Percentiles rank a stretch among this genome's conserved stretches.
Conservation (phyloP, 768 basidiomycete species). For the Auricularia sp. region DNA sequence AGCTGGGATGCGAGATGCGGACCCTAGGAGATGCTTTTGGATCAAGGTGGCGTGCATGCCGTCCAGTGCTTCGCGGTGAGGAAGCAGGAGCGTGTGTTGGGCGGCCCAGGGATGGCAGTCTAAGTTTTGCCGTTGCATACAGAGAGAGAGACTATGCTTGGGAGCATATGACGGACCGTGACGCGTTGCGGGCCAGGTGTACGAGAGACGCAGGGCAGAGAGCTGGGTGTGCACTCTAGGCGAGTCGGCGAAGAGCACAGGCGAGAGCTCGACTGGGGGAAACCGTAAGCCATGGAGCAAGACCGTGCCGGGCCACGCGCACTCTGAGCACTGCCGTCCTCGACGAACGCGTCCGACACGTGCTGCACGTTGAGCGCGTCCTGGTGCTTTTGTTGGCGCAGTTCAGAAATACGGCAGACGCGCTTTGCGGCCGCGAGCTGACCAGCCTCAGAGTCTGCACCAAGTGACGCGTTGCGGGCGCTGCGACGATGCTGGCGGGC, state of each 20-base stretch:
- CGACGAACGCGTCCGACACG: conserved; percentile 44
- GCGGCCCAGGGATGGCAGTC: not conserved
- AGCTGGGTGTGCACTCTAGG: not conserved
- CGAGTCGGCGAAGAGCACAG: not conserved
- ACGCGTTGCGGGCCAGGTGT: not conserved
- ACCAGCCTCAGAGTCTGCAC: conserved; percentile 41
- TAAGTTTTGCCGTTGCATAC: not conserved
- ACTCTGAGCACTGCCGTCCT: conserved; percentile 35
- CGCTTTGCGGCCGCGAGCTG: conserved; percentile 8
- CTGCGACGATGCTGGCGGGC: conserved; percentile 31
- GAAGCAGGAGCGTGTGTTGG: conserved; percentile 4
- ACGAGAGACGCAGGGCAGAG: not conserved
- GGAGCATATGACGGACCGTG: not conserved
- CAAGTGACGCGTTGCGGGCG: conserved; percentile 42
- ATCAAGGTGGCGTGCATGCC: not conserved
- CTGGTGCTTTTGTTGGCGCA: not conserved
- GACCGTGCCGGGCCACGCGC: conserved; percentile 4
- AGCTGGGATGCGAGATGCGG: conserved; percentile 1
- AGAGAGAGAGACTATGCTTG: too few species aligned
- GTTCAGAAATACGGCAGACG: not conserved
- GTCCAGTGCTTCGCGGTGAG: conserved; percentile 6
- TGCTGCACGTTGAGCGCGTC: conserved; percentile 15
- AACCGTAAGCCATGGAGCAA: conserved; percentile 2
- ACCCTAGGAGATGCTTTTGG: conserved; percentile 8
- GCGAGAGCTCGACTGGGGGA: not conserved